phyloP scores from a whole-genome alignment of 106 monocot species.

The Phalaenopsis equestris region DNA sequence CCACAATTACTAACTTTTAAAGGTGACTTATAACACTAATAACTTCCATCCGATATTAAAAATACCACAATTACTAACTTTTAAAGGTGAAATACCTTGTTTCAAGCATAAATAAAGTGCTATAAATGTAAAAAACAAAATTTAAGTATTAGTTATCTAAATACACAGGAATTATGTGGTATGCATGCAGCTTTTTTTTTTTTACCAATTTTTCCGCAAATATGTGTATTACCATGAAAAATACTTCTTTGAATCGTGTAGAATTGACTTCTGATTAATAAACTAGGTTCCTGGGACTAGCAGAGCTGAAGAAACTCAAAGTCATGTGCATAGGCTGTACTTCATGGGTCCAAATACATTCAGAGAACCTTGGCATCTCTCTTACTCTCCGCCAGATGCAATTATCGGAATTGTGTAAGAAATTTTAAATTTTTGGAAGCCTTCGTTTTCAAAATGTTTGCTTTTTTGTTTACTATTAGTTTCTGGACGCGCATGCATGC shows the following conservation, averaged over 20 bases:
- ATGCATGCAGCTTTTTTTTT: no score
- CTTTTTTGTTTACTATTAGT: neutral
- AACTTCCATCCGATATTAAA: no score
- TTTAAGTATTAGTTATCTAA: no score
- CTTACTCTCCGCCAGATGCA: constrained; percentile 89
- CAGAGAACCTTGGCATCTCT: constrained; percentile 94
- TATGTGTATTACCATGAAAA: neutral
- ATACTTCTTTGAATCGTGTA: neutral
- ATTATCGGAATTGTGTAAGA: constrained; percentile 94
- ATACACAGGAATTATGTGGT: no score
- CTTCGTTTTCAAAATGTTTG: neutral
- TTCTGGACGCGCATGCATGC: neutral
- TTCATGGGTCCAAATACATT: constrained; percentile 98
- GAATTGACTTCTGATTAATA: constrained; percentile 4
- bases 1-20: no score
- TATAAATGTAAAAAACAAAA: no score
- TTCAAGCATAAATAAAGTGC: no score
- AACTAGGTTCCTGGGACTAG: constrained; percentile 83
- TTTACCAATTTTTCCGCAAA: neutral
- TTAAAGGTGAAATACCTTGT: no score
- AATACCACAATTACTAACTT: no score
- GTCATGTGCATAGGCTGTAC: constrained; percentile 90
- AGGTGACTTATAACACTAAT: no score
- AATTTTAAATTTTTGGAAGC: neutral
- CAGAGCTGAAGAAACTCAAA: constrained; percentile 91